phyloP scores from a whole-genome alignment of 352 stramenopile species.

The Thraustochytrium striatum region DNA sequence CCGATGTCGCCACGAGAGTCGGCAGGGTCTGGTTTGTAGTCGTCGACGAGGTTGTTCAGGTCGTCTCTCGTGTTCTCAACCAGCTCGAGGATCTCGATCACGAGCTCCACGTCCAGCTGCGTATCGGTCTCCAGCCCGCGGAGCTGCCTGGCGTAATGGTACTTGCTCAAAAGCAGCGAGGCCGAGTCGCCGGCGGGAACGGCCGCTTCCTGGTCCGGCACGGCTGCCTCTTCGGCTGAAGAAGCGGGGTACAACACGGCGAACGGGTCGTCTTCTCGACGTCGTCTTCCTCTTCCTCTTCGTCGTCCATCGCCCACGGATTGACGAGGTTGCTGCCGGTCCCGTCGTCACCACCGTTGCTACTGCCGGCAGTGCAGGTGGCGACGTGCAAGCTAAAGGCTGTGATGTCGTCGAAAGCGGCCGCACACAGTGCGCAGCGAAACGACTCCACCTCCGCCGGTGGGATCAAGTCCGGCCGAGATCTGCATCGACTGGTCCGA shows the following conservation, averaged over 20 bases:
- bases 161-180: no score
- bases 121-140: constrained; percentile 28
- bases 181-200: no score
- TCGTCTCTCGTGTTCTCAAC: constrained; percentile 26
- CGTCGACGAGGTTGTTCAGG: neutral
- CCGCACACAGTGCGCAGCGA: neutral
- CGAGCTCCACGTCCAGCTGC: constrained; percentile 25
- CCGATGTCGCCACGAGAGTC: neutral
- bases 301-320: no score
- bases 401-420: neutral
- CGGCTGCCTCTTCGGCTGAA: no score
- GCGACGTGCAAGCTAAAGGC: constrained; percentile 19
- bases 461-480: neutral
- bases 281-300: no score
- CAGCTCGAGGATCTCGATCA: constrained; percentile 27
- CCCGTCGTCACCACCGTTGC: no score
- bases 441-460: neutral
- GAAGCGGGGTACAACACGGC: no score
- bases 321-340: no score
- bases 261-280: no score
- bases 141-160: constrained; percentile 36
- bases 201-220: no score
- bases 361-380: constrained; percentile 7
- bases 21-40: neutral
- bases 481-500: neutral